Conservation (phyloP, 345 rosid genomes). For the Brassica cretica region DNA sequence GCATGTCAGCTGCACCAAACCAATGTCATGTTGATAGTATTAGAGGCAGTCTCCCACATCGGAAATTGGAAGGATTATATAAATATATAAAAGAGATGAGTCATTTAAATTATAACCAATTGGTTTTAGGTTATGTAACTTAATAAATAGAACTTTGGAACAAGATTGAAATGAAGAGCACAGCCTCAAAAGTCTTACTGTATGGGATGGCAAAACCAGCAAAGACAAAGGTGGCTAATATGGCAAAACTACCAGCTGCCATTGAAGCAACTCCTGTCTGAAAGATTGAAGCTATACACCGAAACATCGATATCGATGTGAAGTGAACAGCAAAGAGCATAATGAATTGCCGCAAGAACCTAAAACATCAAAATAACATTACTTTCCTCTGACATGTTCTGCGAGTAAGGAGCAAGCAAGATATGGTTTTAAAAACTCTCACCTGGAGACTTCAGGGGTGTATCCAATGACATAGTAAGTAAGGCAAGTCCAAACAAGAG, state of each 20-base stretch:
- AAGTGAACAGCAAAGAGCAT: conserved; percentile 61
- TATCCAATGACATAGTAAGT: conserved; percentile 84
- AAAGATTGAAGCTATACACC: conserved; percentile 60
- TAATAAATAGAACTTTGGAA: neutral
- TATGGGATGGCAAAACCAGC: conserved; percentile 65
- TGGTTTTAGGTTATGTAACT: no score
- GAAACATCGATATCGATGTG: conserved; percentile 69
- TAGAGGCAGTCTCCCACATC: no score
- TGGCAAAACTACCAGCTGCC: conserved; percentile 50
- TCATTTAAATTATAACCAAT: no score
- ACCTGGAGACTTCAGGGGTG: conserved; percentile 73
- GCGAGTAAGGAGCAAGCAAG: neutral
- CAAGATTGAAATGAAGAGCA: conserved; percentile 4
- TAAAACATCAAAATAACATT: conserved; percentile 28
- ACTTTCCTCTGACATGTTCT: neutral
- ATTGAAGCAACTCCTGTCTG: conserved; percentile 53
- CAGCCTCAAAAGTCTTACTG: conserved; percentile 42
- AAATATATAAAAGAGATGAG: no score
- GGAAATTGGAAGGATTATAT: no score
- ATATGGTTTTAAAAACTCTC: conserved; percentile 7
- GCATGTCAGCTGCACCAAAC: conserved; percentile 62
- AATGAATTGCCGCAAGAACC: conserved; percentile 71
- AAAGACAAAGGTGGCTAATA: conserved; percentile 49
- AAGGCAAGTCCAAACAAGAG: conserved; percentile 59
- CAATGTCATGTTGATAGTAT: neutral